phyloP scores from a whole-genome alignment of 352 stramenopile genomes.

The Phytophthora meadii region DNA sequence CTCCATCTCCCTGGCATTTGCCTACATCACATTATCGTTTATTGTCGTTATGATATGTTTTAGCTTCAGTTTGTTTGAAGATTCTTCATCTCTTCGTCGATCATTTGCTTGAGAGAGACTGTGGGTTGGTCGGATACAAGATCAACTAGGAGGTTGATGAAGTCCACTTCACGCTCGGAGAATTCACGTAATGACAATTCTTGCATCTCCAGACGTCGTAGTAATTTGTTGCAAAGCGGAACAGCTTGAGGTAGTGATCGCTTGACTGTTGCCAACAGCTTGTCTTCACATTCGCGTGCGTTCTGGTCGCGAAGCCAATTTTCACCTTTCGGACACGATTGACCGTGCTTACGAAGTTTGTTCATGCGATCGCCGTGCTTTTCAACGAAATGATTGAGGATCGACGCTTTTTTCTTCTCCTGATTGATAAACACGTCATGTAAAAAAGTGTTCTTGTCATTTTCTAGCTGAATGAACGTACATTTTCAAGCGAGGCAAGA shows the following conservation, averaged over 20 bases:
- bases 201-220: slow-evolving; percentile 75
- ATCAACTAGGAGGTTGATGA: slow-evolving; percentile 83
- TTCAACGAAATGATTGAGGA: slow-evolving; percentile 81
- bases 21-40: slow-evolving; percentile 7
- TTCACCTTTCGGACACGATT: slow-evolving; percentile 11
- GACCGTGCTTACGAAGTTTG: slow-evolving; percentile 36
- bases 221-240: slow-evolving; percentile 71
- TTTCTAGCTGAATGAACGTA: slow-evolving; percentile 16
- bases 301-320: slow-evolving; percentile 52
- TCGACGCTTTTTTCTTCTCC: slow-evolving; percentile 76
- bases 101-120: slow-evolving; percentile 70
- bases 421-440: slow-evolving; percentile 12
- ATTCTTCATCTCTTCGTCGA: slow-evolving; percentile 72
- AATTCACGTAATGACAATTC: slow-evolving; percentile 77
- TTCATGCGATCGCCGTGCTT: slow-evolving; percentile 83
- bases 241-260: slow-evolving; percentile 70
- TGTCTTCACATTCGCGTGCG: slow-evolving; percentile 60
- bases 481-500: slow-evolving; percentile 69
- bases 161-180: slow-evolving; percentile 79
- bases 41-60: slow-evolving; percentile 1
- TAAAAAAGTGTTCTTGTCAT: neutral
- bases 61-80: slow-evolving; percentile 32
- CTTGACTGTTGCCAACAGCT: slow-evolving; percentile 64
- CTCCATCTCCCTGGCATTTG: slow-evolving; percentile 30
- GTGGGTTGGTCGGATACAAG: slow-evolving; percentile 78